Percentiles rank a stretch among this genome's conserved stretches.
Evolutionary conservation across 148 eudicot genomes (phyloP).

Genomic region (Rhododendron mucronatum): DNA sequence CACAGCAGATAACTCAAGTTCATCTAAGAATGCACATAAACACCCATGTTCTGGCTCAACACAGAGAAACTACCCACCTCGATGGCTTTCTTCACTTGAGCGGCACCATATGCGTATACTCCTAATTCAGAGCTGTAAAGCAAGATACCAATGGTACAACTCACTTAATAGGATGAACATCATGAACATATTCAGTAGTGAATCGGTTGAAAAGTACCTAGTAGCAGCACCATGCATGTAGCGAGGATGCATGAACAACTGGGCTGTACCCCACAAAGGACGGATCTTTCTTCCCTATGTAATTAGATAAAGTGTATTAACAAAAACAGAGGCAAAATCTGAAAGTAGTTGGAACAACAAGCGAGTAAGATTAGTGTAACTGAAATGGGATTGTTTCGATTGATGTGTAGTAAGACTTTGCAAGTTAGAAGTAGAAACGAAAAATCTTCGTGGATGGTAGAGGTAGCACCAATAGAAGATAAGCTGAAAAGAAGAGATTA

Average conservation of each 20-base stretch:
- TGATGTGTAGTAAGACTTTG: not conserved
- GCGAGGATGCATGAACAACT: slow-evolving; percentile 90
- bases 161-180: not conserved
- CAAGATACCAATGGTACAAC: slow-evolving; percentile 6
- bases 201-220: slow-evolving; percentile 39
- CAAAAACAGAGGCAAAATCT: not conserved
- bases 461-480: not conserved
- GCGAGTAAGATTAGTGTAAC: not conserved
- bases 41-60: slow-evolving; percentile 7
- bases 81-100: slow-evolving; percentile 98
- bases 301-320: slow-evolving; percentile 10
- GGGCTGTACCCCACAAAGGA: slow-evolving; percentile 98
- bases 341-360: not conserved
- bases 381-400: not conserved
- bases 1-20: not conserved
- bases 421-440: not conserved
- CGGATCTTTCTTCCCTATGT: slow-evolving; percentile 67
- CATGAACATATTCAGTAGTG: not conserved
- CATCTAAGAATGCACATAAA: not conserved
- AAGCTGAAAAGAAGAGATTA: not conserved
- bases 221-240: slow-evolving; percentile 99
- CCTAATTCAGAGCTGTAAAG: slow-evolving; percentile 75
- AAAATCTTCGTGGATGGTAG: not conserved
- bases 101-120: slow-evolving; percentile 86
- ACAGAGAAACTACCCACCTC: slow-evolving; percentile 52